Conservation (phyloP, 805 yeast genomes). For the Starmerella bacillaris region DNA sequence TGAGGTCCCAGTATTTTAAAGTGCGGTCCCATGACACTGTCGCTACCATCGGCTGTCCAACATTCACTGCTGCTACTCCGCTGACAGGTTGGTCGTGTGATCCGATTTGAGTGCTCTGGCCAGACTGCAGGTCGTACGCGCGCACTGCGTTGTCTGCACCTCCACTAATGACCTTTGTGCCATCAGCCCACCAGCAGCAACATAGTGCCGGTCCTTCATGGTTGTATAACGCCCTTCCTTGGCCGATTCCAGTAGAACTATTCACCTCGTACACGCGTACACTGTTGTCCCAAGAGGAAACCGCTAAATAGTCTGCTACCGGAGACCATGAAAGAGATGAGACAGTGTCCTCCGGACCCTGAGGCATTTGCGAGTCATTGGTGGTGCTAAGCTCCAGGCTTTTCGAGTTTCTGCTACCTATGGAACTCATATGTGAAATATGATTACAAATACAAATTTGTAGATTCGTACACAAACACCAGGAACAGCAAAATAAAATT, state of each 20-base stretch:
- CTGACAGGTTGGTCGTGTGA: constrained; percentile 68
- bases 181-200: constrained; percentile 72
- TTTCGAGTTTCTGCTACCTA: not conserved
- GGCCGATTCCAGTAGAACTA: constrained; percentile 47
- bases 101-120: constrained; percentile 73
- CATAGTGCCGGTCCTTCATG: constrained; percentile 77
- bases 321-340: constrained; percentile 76
- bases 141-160: constrained; percentile 83
- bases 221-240: constrained; percentile 75
- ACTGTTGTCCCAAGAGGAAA: constrained; percentile 86
- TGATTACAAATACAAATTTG: no score
- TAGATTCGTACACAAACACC: no score
- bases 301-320: constrained; percentile 61
- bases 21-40: constrained; percentile 96
- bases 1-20: constrained; percentile 82
- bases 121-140: constrained; percentile 62
- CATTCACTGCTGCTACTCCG: constrained; percentile 58
- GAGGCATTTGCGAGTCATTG: constrained; percentile 11
- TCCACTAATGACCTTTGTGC: constrained; percentile 70
- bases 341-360: constrained; percentile 43
- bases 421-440: not conserved
- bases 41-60: constrained; percentile 56
- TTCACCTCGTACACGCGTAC: constrained; percentile 81
- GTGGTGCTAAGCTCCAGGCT: constrained; percentile 8
- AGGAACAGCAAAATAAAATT: no score